phyloP scores from a whole-genome alignment of 257 asterid species.

The Ophiorrhiza pumila region DNA sequence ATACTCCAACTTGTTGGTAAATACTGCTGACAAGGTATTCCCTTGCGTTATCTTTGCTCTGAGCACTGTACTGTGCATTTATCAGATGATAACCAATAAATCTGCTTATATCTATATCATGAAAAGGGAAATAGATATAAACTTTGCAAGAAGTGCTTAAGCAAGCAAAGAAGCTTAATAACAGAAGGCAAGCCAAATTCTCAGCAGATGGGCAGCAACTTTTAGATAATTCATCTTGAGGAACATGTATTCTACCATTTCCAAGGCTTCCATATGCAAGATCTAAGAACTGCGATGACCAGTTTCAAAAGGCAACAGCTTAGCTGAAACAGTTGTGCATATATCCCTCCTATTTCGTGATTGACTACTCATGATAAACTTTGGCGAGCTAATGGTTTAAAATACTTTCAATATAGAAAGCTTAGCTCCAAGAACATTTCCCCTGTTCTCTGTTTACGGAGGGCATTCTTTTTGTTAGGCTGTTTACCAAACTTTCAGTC shows the following conservation, averaged over 20 bases:
- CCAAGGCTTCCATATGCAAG: neutral
- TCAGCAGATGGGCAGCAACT: neutral
- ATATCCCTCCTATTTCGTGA: neutral
- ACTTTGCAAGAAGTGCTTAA: slow-evolving; percentile 2
- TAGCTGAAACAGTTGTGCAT: neutral
- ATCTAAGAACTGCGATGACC: neutral
- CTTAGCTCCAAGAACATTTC: neutral
- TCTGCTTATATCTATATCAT: too few species aligned
- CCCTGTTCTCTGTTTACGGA: neutral
- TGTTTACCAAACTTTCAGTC: neutral
- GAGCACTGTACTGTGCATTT: neutral
- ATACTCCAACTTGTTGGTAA: neutral
- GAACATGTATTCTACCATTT: neutral
- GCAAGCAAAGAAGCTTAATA: neutral
- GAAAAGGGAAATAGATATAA: neutral
- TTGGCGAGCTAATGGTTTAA: neutral
- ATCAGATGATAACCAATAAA: too few species aligned
- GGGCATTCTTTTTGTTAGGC: neutral
- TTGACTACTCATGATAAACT: neutral
- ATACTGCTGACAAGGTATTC: neutral
- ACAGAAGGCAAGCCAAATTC: neutral
- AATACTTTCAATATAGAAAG: neutral
- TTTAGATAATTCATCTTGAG: neutral
- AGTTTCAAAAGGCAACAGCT: neutral
- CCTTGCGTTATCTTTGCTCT: neutral